Percentiles rank a stretch among this genome's conserved stretches.
Evolutionary conservation across 495 filamentous ascomycete species (phyloP).

Genomic region (Lasiosphaeris hirsuta): DNA sequence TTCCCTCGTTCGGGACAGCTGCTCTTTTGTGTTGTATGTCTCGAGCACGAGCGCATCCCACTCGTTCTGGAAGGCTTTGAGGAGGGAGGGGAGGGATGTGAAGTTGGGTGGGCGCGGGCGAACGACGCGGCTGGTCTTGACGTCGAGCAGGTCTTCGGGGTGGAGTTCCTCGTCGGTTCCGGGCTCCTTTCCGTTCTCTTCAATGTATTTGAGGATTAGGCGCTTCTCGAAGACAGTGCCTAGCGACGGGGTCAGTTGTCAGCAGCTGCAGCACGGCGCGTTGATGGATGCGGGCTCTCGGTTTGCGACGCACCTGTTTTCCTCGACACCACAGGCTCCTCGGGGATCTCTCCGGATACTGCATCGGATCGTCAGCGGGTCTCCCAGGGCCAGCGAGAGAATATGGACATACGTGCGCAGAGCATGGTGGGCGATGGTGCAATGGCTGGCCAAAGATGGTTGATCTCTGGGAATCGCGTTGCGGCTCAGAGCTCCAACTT

Average conservation of each 20-base stretch:
- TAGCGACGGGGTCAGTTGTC: slow-evolving; percentile 27
- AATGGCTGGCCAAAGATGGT: slow-evolving; percentile 1
- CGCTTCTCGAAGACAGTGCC: slow-evolving; percentile 92
- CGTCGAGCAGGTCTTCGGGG: slow-evolving; percentile 77
- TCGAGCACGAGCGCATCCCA: slow-evolving; percentile 94
- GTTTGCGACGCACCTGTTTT: slow-evolving; percentile 71
- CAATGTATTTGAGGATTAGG: slow-evolving; percentile 89
- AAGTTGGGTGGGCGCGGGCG: slow-evolving; percentile 89
- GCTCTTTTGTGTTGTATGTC: slow-evolving; percentile 82
- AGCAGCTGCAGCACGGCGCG: slow-evolving; percentile 27
- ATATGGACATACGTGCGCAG: slow-evolving; percentile 59
- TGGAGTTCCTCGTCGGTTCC: slow-evolving; percentile 87
- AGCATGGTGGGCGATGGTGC: slow-evolving; percentile 49
- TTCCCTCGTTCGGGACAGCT: slow-evolving; percentile 83
- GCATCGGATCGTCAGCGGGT: slow-evolving; percentile 20
- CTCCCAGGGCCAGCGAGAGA: not conserved
- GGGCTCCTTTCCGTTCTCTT: slow-evolving; percentile 91
- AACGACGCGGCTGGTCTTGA: slow-evolving; percentile 78
- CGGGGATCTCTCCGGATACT: slow-evolving; percentile 97
- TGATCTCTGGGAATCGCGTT: not conserved
- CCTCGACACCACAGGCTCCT: slow-evolving; percentile 88
- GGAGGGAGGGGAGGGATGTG: slow-evolving; percentile 93
- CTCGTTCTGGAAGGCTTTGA: slow-evolving; percentile 96
- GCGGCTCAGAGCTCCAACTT: slow-evolving; percentile 17
- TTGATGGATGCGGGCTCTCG: not conserved